Conservation (phyloP, 1,139 yeast species). For the Saccharomyces hybrid region DNA sequence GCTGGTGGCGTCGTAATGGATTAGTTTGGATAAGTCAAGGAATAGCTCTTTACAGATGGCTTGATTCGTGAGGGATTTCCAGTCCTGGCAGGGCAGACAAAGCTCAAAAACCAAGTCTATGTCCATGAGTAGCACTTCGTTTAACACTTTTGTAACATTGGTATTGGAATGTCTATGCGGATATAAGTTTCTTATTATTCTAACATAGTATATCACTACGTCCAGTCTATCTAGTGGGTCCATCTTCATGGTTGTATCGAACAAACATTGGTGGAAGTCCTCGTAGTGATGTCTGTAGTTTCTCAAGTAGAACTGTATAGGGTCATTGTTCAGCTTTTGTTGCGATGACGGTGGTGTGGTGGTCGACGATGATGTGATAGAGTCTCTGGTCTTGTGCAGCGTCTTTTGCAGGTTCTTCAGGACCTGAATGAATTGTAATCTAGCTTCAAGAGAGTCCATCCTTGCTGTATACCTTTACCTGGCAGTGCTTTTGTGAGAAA, state of each 20-base stretch:
- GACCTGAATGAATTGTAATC: conserved; percentile 29
- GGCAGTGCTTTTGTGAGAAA: conserved; percentile 9
- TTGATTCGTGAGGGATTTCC: conserved; percentile 23
- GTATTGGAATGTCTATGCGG: background rate
- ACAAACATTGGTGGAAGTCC: conserved; percentile 30
- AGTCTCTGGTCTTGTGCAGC: conserved; percentile 13
- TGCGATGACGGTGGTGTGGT: conserved; percentile 1
- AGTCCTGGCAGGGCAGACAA: conserved; percentile 21
- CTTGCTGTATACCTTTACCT: background rate
- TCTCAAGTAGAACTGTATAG: conserved; percentile 26
- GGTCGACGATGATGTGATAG: conserved; percentile 7
- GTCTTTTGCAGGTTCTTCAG: conserved; percentile 29
- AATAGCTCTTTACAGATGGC: conserved; percentile 15
- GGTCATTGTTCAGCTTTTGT: conserved; percentile 14
- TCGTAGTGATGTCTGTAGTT: conserved; percentile 29
- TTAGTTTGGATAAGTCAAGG: conserved; percentile 1
- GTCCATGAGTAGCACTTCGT: conserved; percentile 19
- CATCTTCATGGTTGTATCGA: conserved; percentile 26
- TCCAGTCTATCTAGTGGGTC: conserved; percentile 27
- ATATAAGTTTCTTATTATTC: conserved; percentile 10
- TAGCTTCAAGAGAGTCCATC: conserved; percentile 33
- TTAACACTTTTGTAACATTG: conserved; percentile 11
- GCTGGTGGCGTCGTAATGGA: background rate
- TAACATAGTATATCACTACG: conserved; percentile 23
- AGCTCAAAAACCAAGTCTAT: conserved; percentile 15